Conservation (phyloP, 176 grass and related monocot species). For the Musa itinerans region DNA sequence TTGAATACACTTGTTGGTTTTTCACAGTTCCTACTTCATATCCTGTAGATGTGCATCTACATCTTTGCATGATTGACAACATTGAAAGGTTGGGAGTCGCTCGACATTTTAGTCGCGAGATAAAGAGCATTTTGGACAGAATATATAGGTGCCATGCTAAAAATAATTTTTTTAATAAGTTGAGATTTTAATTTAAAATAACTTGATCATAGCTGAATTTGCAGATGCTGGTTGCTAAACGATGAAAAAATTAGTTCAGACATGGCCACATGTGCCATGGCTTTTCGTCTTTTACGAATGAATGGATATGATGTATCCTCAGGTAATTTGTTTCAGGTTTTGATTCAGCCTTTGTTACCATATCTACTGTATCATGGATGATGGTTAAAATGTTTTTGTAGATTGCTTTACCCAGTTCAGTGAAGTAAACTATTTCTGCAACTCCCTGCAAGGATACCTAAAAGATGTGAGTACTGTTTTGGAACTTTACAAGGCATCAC, state of each 20-base stretch:
- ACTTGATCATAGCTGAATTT: constrained; percentile 18
- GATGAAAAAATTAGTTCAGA: constrained; percentile 52
- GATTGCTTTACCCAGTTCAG: constrained; percentile 41
- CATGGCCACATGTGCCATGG: constrained; percentile 51
- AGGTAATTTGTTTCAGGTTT: constrained; percentile 18
- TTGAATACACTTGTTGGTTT: not conserved
- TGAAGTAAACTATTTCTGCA: constrained; percentile 28
- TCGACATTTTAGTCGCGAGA: constrained; percentile 37
- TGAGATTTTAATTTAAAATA: not conserved
- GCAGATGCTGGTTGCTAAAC: constrained; percentile 63
- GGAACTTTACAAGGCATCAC: constrained; percentile 74
- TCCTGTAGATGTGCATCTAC: constrained; percentile 31
- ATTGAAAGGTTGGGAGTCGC: constrained; percentile 64
- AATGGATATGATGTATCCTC: constrained; percentile 68
- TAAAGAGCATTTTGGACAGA: constrained; percentile 49
- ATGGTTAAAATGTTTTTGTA: constrained; percentile 12
- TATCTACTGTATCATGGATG: not conserved
- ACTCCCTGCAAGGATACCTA: constrained; percentile 61
- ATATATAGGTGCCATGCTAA: constrained; percentile 35
- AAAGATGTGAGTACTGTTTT: constrained; percentile 54
- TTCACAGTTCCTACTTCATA: constrained; percentile 40
- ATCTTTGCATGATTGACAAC: constrained; percentile 49
- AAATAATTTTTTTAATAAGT: not conserved
- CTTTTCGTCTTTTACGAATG: constrained; percentile 62
- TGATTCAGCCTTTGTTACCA: constrained; percentile 5